A percentile compares a stretch with the other conserved stretches of the same genome.
phyloP scores from a whole-genome alignment of 2,329 filamentous ascomycete species.

The Fusarium redolens region DNA sequence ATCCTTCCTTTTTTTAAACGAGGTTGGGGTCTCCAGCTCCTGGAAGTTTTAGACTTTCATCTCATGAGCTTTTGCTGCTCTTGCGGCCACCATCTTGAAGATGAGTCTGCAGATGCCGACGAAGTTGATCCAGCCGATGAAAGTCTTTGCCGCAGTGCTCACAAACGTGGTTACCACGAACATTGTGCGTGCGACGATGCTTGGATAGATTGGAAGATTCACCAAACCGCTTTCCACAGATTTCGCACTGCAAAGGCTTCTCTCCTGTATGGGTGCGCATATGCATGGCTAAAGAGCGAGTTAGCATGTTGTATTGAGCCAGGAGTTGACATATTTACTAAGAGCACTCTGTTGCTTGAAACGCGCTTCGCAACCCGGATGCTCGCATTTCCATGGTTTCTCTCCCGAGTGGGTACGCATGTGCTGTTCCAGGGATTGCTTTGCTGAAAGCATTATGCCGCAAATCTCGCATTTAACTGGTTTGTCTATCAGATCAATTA shows the following conservation, averaged over 20 bases:
- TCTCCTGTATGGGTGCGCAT: slow-evolving; percentile 73
- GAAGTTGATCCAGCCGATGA: slow-evolving; percentile 69
- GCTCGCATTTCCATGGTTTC: slow-evolving; percentile 69
- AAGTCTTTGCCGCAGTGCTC: slow-evolving; percentile 67
- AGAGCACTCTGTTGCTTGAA: slow-evolving; percentile 76
- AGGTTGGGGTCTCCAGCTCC: background rate
- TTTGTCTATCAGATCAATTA: slow-evolving; percentile 60
- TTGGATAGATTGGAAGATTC: slow-evolving; percentile 76
- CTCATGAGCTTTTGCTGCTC: slow-evolving; percentile 30
- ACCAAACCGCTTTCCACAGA: slow-evolving; percentile 69
- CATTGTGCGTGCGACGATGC: slow-evolving; percentile 70
- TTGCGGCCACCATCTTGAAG: slow-evolving; percentile 38
- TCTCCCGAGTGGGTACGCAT: slow-evolving; percentile 74
- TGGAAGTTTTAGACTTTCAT: background rate
- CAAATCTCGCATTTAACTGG: slow-evolving; percentile 68
- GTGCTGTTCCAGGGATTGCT: slow-evolving; percentile 76
- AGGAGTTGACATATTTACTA: slow-evolving; percentile 58
- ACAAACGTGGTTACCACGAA: slow-evolving; percentile 64
- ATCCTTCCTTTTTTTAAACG: background rate
- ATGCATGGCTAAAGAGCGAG: slow-evolving; percentile 67
- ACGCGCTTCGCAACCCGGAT: slow-evolving; percentile 62
- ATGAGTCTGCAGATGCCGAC: slow-evolving; percentile 61
- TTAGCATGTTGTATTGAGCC: slow-evolving; percentile 27
- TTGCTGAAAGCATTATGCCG: slow-evolving; percentile 69
- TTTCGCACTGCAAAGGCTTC: slow-evolving; percentile 69